Base-by-base conservation (phyloP, 306 rosid genomes). In the Casuarina equisetifolia region DNA sequence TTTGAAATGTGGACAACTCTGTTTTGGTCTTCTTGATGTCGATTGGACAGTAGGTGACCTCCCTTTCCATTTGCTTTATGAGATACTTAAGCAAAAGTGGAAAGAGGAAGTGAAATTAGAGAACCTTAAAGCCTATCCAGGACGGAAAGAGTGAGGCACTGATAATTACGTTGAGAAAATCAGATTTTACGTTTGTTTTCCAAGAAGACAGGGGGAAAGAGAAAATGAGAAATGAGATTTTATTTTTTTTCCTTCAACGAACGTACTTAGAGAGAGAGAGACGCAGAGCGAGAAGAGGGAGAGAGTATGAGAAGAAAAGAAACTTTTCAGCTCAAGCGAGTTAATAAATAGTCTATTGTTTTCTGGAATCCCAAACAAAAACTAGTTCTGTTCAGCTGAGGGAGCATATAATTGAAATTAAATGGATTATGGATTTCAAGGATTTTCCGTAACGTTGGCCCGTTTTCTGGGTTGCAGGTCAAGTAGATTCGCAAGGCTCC, bases 401-500 rank as follows among this genome's bases (percentile, higher is more conserved):
- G 17, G 35, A 2, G 13, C 7, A 6, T 7, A 17, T 68, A 8
- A 19, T 43, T 12, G 48, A 49, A 40, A 16, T 68, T 68, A 10
- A 17, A 70, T n/a, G n/a, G 17, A 20, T 40, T 48, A 19, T 32
- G 46, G 32, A 3, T 32, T 48, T 35, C 5, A 53, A 61, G 74
- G 54, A 1, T 50, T 50, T 42, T 42, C 8, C 19, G 9, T 35
- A 10, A 48, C 32, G 50, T 43, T 58, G 40, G 11, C 58, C 46
- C 20, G 58, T 6, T 40, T 82, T 6, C 16, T 74, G 69, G 32
- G 71, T 78, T 51, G 39, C 89, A 90, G 94, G 79, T 90, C 94
- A 51, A 90, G 94, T 75, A 84, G 94, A 82, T 90, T 87, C 46
- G 91, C 87, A 2, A 85, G 91, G 80, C 83, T 90, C 10, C 90